A percentile compares a stretch with the other conserved stretches of the same genome.
Evolutionary conservation across 305 asterid genomes (phyloP).

Genomic region (Solanum hybrid): DNA sequence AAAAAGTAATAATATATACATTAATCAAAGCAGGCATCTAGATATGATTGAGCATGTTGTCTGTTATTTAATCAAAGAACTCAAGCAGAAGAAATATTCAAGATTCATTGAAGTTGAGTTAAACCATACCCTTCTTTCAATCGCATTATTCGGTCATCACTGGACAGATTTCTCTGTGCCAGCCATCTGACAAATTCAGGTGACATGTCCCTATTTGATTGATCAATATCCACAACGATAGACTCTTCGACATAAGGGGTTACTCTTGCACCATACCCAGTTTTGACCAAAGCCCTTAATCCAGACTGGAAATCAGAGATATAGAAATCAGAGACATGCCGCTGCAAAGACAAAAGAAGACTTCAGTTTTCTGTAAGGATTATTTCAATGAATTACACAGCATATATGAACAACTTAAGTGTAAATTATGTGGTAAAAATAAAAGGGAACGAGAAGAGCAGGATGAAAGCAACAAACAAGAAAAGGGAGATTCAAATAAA

Average conservation of each 20-base stretch:
- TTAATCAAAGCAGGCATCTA: background rate
- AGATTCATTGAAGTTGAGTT: background rate
- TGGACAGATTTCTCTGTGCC: constrained; percentile 53
- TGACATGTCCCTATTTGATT: constrained; percentile 43
- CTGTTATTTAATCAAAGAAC: background rate
- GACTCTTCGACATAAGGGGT: constrained; percentile 68
- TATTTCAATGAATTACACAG: background rate
- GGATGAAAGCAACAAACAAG: background rate
- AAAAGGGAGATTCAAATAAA: background rate
- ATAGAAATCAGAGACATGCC: constrained; percentile 71
- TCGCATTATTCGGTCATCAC: constrained; percentile 65
- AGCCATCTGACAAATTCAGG: constrained; percentile 64
- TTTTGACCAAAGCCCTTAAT: constrained; percentile 71
- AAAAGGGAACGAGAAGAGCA: background rate
- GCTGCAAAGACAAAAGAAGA: constrained; percentile 29
- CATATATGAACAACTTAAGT: background rate
- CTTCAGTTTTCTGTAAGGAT: background rate
- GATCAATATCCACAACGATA: constrained; percentile 48
- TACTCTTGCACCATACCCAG: constrained; percentile 73
- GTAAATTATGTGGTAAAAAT: background rate
- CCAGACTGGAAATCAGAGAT: constrained; percentile 86
- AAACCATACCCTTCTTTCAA: constrained; percentile 64
- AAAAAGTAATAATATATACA: background rate
- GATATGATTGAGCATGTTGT: background rate
- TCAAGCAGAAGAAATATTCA: background rate